Conservation (phyloP, 1,284 basidiomycete species). For the Ceratobasidium sp. region DNA sequence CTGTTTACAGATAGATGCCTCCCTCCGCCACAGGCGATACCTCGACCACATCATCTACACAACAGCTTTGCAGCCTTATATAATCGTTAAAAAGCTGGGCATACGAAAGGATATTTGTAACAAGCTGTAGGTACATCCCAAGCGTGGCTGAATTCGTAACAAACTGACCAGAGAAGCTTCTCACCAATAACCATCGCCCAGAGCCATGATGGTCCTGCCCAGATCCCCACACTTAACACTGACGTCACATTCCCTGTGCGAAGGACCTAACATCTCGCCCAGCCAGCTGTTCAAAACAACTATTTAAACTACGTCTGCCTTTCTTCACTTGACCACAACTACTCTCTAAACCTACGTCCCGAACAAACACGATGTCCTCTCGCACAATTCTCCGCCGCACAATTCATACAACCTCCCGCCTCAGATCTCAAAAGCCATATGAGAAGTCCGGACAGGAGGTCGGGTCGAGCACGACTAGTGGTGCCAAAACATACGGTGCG, state of each 20-base stretch:
- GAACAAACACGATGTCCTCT: not conserved
- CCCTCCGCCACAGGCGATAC: no score
- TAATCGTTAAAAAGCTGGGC: no score
- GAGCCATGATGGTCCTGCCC: not conserved
- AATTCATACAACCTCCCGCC: conserved; percentile 14
- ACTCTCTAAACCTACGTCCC: not conserved
- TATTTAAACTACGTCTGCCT: not conserved
- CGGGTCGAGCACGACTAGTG: not conserved
- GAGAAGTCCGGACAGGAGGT: conserved; percentile 27
- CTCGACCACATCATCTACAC: no score
- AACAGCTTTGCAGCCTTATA: no score
- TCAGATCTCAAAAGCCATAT: conserved; percentile 14
- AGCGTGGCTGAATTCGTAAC: no score
- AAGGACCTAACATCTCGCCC: not conserved
- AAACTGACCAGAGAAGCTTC: no score
- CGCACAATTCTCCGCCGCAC: conserved; percentile 16
- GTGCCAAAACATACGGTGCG: conserved; percentile 27
- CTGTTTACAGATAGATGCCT: no score
- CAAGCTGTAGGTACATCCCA: no score
- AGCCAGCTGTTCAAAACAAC: not conserved
- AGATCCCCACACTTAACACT: not conserved
- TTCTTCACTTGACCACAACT: not conserved
- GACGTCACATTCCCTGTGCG: not conserved
- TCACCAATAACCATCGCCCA: no score
- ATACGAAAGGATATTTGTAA: no score